Evolutionary conservation across 495 filamentous ascomycete genomes (phyloP).

Genomic region (Aspergillus bertholletiae): DNA sequence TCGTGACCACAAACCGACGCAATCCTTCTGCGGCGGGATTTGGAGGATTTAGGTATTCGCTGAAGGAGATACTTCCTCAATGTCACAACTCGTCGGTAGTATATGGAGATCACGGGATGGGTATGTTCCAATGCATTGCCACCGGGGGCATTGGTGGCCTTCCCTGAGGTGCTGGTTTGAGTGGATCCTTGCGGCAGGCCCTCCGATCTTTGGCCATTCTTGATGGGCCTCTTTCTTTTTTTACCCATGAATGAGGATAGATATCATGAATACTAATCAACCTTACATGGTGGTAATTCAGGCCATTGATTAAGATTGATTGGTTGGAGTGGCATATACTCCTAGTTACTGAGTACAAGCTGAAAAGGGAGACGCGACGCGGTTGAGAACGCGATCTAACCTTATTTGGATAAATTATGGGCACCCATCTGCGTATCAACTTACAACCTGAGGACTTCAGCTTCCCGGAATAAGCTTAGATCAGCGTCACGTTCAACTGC

Average conservation of each 20-base stretch:
- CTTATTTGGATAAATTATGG: not conserved
- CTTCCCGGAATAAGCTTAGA: too few relatives aligned
- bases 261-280: not conserved
- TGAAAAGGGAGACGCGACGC: not conserved
- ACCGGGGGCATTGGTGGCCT: conserved; percentile 5
- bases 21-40: conserved; percentile 47
- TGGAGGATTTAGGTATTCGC: conserved; percentile 50
- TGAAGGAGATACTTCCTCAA: conserved; percentile 69
- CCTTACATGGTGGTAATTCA: not conserved
- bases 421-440: too few relatives aligned
- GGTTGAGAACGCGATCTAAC: not conserved
- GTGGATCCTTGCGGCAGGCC: conserved; percentile 16
- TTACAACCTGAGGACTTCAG: too few relatives aligned
- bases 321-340: not conserved
- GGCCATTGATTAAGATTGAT: not conserved
- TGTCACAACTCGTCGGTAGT: conserved; percentile 65
- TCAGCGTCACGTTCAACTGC: too few relatives aligned
- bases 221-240: conserved; percentile 42
- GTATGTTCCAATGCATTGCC: conserved; percentile 16
- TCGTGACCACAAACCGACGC: conserved; percentile 23
- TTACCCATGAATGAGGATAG: conserved; percentile 30
- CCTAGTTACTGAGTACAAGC: too few relatives aligned
- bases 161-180: conserved; percentile 18
- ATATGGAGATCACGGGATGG: conserved; percentile 70
- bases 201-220: conserved; percentile 19